A percentile compares a stretch with the other conserved stretches of the same genome.
These are phyloP conservation scores for Tylopilus felleus DNA, from an alignment of 768 basidiomycete genomes.

Conservation along the genomic window DNA sequence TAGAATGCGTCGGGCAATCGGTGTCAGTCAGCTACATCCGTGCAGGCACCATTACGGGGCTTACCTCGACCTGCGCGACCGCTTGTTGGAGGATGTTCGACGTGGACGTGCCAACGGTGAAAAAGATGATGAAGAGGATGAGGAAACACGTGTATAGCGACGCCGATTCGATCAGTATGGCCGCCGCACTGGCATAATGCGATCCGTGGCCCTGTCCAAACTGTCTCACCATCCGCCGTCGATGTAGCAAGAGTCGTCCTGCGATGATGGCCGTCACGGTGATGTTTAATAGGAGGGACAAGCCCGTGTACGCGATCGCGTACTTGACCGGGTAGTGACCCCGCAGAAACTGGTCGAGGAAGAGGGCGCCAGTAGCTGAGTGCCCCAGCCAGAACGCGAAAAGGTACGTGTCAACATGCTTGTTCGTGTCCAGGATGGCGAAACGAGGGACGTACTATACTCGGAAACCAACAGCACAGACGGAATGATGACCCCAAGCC, in stretches of 20 bases:
- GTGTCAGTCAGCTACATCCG: background rate
- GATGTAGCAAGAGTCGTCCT: constrained; percentile 12
- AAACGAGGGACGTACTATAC: constrained; percentile 8
- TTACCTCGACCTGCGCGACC: constrained; percentile 20
- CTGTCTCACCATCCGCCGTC: constrained; percentile 5
- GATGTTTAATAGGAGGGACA: constrained; percentile 16
- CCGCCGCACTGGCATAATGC: constrained; percentile 4
- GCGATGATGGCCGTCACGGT: constrained; percentile 18
- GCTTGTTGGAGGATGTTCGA: constrained; percentile 14
- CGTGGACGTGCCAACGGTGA: background rate
- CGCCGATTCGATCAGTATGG: constrained; percentile 20
- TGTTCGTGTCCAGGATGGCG: background rate
- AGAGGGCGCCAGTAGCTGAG: constrained; percentile 7
- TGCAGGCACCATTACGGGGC: background rate
- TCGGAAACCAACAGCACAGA: constrained; percentile 2
- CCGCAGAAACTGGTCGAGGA: background rate
- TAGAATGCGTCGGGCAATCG: background rate
- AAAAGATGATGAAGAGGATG: constrained; percentile 15
- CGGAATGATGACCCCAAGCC: constrained; percentile 11
- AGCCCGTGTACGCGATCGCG: constrained; percentile 3
- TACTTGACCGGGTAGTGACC: background rate
- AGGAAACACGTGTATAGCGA: constrained; percentile 16
- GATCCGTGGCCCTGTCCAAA: constrained; percentile 17
- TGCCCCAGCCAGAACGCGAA: background rate
- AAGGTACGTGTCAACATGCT: background rate